Evolutionary conservation across 208 protist genomes (phyloP).

Genomic region (Leishmania lainsoni): DNA sequence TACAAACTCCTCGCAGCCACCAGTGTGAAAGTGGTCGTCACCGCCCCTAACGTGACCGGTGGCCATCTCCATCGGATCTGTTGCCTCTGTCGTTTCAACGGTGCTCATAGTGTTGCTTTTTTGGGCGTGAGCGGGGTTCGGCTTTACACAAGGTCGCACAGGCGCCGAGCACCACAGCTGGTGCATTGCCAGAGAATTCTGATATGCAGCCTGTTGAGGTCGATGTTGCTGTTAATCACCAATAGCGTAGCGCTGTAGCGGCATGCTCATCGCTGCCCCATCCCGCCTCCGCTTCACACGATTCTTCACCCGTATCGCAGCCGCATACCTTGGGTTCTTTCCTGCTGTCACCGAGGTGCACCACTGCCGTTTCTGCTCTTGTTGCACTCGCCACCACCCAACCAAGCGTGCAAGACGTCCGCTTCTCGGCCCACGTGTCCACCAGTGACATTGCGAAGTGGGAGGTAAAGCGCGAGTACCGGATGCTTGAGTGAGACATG

Average conservation of each 20-base stretch:
- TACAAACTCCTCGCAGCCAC: not conserved
- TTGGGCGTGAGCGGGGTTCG: not conserved
- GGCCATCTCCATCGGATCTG: not conserved
- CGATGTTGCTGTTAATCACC: not conserved
- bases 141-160: not conserved
- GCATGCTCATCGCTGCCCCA: not conserved
- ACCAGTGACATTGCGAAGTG: slow-evolving; percentile 6
- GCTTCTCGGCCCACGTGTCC: not conserved
- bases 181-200: not conserved
- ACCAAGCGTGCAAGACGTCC: not conserved
- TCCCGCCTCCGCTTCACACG: not conserved
- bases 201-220: not conserved
- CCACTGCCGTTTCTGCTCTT: not conserved
- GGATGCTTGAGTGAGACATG: slow-evolving; percentile 18
- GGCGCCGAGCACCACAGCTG: not conserved
- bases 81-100: not conserved
- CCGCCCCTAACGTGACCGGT: not conserved
- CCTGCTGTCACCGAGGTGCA: not conserved
- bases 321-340: not conserved
- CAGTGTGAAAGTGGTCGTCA: not conserved
- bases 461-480: slow-evolving; percentile 23
- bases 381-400: not conserved
- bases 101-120: not conserved
- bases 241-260: not conserved
- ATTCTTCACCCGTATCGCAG: not conserved